Conservation (phyloP, 2,329 filamentous ascomycete species). For the Aspergillaceae sp. region DNA sequence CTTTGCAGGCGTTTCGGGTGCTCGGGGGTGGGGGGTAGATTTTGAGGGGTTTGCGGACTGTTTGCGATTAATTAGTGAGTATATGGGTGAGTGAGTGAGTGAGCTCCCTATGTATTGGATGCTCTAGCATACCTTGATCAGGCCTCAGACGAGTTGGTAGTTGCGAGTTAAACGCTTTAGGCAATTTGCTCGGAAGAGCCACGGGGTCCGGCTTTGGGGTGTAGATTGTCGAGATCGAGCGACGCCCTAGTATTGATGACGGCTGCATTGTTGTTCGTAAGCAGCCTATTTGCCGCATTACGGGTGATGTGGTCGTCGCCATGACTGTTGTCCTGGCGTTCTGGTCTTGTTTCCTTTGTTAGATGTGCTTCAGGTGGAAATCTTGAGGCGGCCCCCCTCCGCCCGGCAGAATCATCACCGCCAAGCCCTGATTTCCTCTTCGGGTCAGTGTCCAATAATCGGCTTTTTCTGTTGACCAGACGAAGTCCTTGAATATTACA, state of each 20-base stretch:
- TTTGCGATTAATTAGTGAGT: not conserved
- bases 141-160: constrained; percentile 32
- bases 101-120: too few species aligned
- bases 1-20: constrained; percentile 33
- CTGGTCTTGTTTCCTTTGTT: constrained; percentile 28
- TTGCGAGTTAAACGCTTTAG: constrained; percentile 35
- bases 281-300: constrained; percentile 60
- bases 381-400: constrained; percentile 17
- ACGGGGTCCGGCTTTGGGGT: constrained; percentile 33
- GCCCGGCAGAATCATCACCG: constrained; percentile 34
- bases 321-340: constrained; percentile 35
- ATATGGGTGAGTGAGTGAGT: too few species aligned
- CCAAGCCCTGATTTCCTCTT: constrained; percentile 24
- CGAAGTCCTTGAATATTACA: too few species aligned
- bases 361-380: constrained; percentile 8
- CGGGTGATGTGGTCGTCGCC: constrained; percentile 45
- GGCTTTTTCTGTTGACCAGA: constrained; percentile 13
- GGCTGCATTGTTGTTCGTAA: constrained; percentile 53
- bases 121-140: constrained; percentile 23
- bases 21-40: constrained; percentile 43
- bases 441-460: constrained; percentile 11
- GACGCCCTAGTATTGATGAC: constrained; percentile 44
- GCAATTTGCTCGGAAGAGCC: constrained; percentile 34
- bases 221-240: constrained; percentile 46
- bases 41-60: constrained; percentile 44